Evolutionary conservation across 2,329 filamentous ascomycete species (phyloP), one percentile per base, ranked within the genome.

Genomic region (Colletotrichum chlorophyti): DNA sequence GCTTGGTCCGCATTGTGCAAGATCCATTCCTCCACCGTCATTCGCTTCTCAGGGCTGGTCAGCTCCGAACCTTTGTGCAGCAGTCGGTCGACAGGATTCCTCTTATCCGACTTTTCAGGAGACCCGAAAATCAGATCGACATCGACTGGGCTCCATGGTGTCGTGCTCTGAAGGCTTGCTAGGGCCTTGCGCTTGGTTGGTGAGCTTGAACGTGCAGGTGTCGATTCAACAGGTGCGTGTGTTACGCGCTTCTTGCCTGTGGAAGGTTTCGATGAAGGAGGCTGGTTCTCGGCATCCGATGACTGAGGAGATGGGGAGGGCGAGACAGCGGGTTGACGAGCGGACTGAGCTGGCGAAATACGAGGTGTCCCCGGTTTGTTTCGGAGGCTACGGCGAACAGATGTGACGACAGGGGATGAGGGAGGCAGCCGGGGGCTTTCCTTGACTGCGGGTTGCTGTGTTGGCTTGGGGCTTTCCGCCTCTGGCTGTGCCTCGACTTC

Each of bases 11-110:
- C 95, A 65, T 95, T 93, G 74, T 88, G 84, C 57, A 87, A 80
- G 34, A 99, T 90, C 92, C 94, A 99, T 72, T 97, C 88, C 72
- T 97, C 92, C 0, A 98, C 91, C 5, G 88, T 94, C 93, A 99
- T 97, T 32, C 83, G 80, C 78, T 90, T 93, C 77, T 98, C 95
- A 0, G 87, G 84, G 50, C 83, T 90, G 2, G 84, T 89, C 50
- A 99, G 75, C 12, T 83, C 83, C 1, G 80, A 80, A 11, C 84
- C 86, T 34, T 81, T 78, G 53, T 77, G 79, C 14, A 88, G 70
- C 23, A 85, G 75, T 9, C 75, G 73, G 15, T 76, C 76, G 2
- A 77, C 76, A 0, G 74, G 72, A 53, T 84, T 86, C 64, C 88
- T 82, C 66, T 82, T 82, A 38, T 82, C 78, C 11, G 74, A 66